Percentiles rank a stretch among this genome's conserved stretches.
Evolutionary conservation across 2,329 filamentous ascomycete species (phyloP).

Genomic region (Catunica adiposa): DNA sequence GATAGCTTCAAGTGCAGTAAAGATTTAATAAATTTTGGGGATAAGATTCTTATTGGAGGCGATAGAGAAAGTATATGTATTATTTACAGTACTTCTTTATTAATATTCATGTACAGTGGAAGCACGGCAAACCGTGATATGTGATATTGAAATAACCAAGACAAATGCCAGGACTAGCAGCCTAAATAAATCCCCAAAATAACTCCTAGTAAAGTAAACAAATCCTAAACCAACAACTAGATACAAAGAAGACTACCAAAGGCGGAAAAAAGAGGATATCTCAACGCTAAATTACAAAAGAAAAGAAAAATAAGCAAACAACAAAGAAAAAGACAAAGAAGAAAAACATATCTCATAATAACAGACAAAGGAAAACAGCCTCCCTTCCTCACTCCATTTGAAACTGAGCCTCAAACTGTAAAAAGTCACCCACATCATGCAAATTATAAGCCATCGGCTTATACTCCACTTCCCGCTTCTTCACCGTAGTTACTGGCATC

Average conservation of each 20-base stretch:
- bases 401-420: constrained; percentile 39
- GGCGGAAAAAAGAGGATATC: neutral
- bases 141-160: too few species aligned
- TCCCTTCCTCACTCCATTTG: constrained; percentile 14
- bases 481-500: neutral
- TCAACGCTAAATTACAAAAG: neutral
- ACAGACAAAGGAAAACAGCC: constrained; percentile 3
- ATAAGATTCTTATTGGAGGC: too few species aligned
- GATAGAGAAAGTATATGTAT: too few species aligned
- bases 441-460: constrained; percentile 46
- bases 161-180: too few species aligned
- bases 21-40: too few species aligned
- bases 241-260: neutral
- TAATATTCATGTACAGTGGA: too few species aligned
- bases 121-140: too few species aligned
- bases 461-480: constrained; percentile 16
- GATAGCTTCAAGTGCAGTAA: too few species aligned
- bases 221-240: neutral
- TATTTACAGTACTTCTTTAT: too few species aligned
- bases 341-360: constrained; percentile 4
- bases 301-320: constrained; percentile 3
- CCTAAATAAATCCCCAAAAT: too few species aligned
- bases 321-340: neutral
- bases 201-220: neutral
- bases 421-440: constrained; percentile 41